Conservation (phyloP, 164 flowering plant genomes). For the Stephania japonica region DNA sequence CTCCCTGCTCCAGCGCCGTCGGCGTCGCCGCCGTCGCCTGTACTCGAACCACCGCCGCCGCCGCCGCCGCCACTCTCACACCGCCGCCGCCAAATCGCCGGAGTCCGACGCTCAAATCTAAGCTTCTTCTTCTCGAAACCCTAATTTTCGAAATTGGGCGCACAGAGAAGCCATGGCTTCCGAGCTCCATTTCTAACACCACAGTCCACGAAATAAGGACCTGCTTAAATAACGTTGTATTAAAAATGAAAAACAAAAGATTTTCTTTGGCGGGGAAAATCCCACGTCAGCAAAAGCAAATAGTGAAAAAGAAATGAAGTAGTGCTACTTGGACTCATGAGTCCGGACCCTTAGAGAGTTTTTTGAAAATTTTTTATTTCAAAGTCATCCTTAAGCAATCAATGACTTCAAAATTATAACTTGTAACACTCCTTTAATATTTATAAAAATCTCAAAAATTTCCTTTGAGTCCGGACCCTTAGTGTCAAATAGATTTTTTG, state of each 20-base stretch:
- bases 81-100: not conserved
- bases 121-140: constrained; percentile 1
- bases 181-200: constrained; percentile 20
- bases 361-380: too few relatives aligned
- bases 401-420: too few relatives aligned
- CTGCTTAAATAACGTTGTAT: not conserved
- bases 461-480: too few relatives aligned
- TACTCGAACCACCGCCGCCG: not conserved
- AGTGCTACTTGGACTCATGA: too few relatives aligned
- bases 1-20: constrained; percentile 40
- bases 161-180: constrained; percentile 12
- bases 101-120: not conserved
- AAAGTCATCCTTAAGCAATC: too few relatives aligned
- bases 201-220: not conserved
- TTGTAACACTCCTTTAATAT: too few relatives aligned
- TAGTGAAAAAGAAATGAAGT: too few relatives aligned
- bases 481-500: too few relatives aligned
- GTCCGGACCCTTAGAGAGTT: too few relatives aligned
- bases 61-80: constrained; percentile 2
- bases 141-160: constrained; percentile 12
- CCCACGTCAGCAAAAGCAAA: constrained; percentile 5
- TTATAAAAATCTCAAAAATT: too few relatives aligned
- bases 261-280: not conserved
- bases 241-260: not conserved
- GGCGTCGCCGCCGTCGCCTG: constrained; percentile 10